phyloP scores from a whole-genome alignment of 306 rosid species.

The Corylus avellana region DNA sequence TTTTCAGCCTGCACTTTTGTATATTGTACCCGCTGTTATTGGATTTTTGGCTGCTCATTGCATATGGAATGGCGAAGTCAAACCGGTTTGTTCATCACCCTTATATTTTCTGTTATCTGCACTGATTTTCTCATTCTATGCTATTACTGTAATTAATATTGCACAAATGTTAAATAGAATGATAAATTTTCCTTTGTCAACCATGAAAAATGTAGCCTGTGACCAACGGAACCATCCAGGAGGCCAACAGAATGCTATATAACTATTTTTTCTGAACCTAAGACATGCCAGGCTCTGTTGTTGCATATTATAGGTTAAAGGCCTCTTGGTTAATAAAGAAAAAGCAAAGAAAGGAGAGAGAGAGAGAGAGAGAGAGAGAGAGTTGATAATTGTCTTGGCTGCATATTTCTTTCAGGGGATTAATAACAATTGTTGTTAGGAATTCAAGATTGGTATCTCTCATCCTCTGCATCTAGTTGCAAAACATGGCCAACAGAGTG shows the following conservation, averaged over 20 bases:
- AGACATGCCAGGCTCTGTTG: not conserved
- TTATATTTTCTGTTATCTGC: not conserved
- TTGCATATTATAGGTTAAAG: not conserved
- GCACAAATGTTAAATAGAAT: not conserved
- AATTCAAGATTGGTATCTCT: not conserved
- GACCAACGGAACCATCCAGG: not conserved
- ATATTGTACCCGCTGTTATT: constrained; percentile 87
- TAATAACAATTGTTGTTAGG: not conserved
- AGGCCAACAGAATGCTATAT: not conserved
- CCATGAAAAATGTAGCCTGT: not conserved
- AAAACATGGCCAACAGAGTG: not conserved
- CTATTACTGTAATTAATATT: constrained; percentile 3
- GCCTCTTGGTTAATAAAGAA: not conserved
- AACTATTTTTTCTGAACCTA: not conserved
- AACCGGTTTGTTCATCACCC: constrained; percentile 65
- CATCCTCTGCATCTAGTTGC: not conserved
- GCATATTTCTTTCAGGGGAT: not conserved
- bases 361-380: too few species aligned
- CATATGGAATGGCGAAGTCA: constrained; percentile 90
- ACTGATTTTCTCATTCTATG: not conserved
- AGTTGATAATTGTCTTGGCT: too few species aligned
- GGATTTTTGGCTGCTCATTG: constrained; percentile 96
- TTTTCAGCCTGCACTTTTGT: constrained; percentile 93
- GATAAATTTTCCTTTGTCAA: not conserved
- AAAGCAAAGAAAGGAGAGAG: not conserved